Evolutionary conservation across 2,329 filamentous ascomycete genomes (phyloP), one percentile per base, ranked within the genome.

Genomic region (Colletotrichum spinosum): DNA sequence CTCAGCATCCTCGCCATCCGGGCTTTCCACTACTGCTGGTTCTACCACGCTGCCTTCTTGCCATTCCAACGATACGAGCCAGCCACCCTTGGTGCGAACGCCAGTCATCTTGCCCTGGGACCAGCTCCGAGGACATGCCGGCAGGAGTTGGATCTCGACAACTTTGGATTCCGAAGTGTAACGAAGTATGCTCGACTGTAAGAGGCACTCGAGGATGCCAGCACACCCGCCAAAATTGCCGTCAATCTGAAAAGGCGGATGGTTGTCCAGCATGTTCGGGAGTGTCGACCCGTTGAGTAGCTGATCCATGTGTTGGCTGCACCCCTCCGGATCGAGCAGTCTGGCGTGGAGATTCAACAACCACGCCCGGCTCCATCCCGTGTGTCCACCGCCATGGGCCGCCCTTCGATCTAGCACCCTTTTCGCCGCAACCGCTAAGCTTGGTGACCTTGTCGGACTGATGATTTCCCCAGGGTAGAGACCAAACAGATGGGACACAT

Each of bases 311-410:
- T 67, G 64, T 12, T 59, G 50, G 5, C 38, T 49, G 25, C 60
- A 67, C 25, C 77, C 72, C 8, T 76, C 75, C 8, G 70, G 73
- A 12, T 78, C 75, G 8, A 76, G 74, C 4, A 84, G 70, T 5
- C 83, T 77, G 38, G 82, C 81, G 60, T 80, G 81, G 52, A 82
- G 73, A 52, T 80, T 82, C 56, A 82, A 76, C 1, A 80, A 70
- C 82, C 82, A 84, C 7, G 80, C 80, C 11, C 81, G 77, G 35
- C 79, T 80, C 83, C 82, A 85, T 1, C 81, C 81, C 0, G 81
- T 86, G 55, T 83, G 79, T 0, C 81, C 83, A 5, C 81, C 79
- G 2, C 76, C 77, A 12, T 77, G 70, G 0, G 72, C 72, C 0
- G 73, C 71, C 33, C 77, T 65, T 7, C 73, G 67, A 0, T 72